Evolutionary conservation across 495 filamentous ascomycete genomes (phyloP), one percentile per base, ranked within the genome.

Genomic region (Schizothecium vesticola): DNA sequence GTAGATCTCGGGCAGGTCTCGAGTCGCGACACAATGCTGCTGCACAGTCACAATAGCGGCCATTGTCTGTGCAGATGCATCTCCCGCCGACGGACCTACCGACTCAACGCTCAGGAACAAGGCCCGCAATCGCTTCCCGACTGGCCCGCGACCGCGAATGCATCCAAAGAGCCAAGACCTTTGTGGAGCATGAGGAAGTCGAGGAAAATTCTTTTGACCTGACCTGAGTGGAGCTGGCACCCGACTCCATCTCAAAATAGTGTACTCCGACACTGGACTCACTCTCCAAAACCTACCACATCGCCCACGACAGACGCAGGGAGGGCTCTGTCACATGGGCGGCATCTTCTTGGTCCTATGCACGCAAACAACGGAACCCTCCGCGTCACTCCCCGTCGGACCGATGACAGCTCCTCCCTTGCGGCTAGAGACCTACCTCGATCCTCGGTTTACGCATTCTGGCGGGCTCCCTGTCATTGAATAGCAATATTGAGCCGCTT

Each of bases 161-260:
- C 24, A 33, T 28, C 56, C 26, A 51, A 51, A 51, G 43, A 51
- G 43, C 43, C 43, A 51, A 51, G 43, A 8, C 26, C 11, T 22
- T 13, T 31, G 64, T 65, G 64, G 64, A 26, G 51, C 43, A 65
- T 13, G 23, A 25, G 22, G 26, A 58, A 65, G 56, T 59, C 22
- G 64, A 65, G 64, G 51, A 65, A 65, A 65, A 58, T 65, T 65
- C 64, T 65, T 64, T 57, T 65, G 64, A 3, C 19, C 51, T 29
- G 43, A 51, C 21, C 21, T 10, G 11, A 6, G 64, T 65, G 64
- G 64, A 65, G 64, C n/a, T 28, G 55, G 25, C 13, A n/a, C 19
- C 43, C 31, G 60, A 31, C 26, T 61, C 16, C 13, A 51, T 19
- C n/a, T 51, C 31, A 25, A 24, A 23, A 28, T 4, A 25, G 23